A percentile compares a stretch with the other conserved stretches of the same genome.
Conservation (phyloP, 1,284 basidiomycete species). For the Wallemia hederae region DNA sequence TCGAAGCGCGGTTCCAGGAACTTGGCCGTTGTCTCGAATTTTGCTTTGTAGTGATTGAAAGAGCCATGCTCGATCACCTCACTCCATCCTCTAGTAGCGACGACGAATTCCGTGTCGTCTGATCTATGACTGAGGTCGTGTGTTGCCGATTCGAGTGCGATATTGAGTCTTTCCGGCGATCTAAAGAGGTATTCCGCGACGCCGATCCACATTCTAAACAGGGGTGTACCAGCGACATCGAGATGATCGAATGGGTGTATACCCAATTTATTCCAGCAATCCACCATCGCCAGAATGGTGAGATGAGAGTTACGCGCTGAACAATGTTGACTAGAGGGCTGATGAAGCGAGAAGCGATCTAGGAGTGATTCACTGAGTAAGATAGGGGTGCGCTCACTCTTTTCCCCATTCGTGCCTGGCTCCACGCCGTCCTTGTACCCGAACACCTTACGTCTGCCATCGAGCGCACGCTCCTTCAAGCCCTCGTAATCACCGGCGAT, state of each 20-base stretch:
- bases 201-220: constrained; percentile 90
- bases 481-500: constrained; percentile 38
- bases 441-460: constrained; percentile 51
- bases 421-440: constrained; percentile 17
- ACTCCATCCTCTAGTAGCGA: constrained; percentile 88
- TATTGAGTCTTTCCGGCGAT: constrained; percentile 28
- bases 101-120: constrained; percentile 76
- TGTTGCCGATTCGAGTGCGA: constrained; percentile 45
- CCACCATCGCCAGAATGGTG: constrained; percentile 89
- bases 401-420: constrained; percentile 4
- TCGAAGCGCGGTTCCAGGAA: constrained; percentile 76
- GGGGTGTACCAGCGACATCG: constrained; percentile 73
- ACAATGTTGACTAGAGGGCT: constrained; percentile 11
- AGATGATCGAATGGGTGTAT: constrained; percentile 82
- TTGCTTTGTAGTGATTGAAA: constrained; percentile 57
- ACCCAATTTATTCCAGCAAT: constrained; percentile 69
- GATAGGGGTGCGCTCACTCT: constrained; percentile 28
- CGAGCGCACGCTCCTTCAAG: constrained; percentile 42
- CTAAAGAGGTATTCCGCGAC: constrained; percentile 88
- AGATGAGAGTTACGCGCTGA: constrained; percentile 51
- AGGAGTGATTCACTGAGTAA: constrained; percentile 61
- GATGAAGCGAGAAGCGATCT: constrained; percentile 59
- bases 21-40: constrained; percentile 48
- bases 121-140: constrained; percentile 53
- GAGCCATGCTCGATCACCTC: constrained; percentile 76